Evolutionary conservation across 169 alveolate genomes (phyloP), one percentile per base, ranked within the genome.

Genomic region (Sarcocystis neurona): DNA sequence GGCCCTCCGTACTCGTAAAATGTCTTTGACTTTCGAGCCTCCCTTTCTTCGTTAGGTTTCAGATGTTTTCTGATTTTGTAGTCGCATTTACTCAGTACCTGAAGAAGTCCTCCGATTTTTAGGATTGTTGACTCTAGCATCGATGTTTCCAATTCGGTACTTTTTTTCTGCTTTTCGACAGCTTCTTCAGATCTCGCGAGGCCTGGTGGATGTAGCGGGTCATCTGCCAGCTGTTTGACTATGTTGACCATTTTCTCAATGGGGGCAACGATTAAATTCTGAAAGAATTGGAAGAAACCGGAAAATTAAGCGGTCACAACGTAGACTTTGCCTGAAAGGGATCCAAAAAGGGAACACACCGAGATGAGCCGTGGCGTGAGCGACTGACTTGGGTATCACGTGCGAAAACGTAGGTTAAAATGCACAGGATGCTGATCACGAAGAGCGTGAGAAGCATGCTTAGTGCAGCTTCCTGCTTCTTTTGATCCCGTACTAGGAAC

Each of bases 171-270:
- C 60, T 58, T 87, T 48, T 90, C 84, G 30, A 15, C 10, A 43
- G 18, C 32, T 27, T 79, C 70, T 78, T 39, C 96, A 74, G 92
- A 87, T 58, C 93, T 95, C 78, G 32, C 91, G 46, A 74, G 41
- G 34, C 43, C 47, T 30, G 84, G 86, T 30, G 41, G 60, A 41
- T 27, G 84, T 46, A 60, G 48, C 20, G 98, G 98, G 85, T 96
- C 95, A 39, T 93, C 93, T 0, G 97, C 87, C 0, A 96, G 95
- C 87, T 94, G 92, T 39, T 96, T 94, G 27, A 97, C 96, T 72
- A 95, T 96, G 41, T 82, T 70, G 47, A 96, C 95, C 98, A 97
- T 96, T 18, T 94, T 78, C 87, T 96, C 98, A 6, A 97, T 95
- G 4, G 98, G 98, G 0, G 91, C 94, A 0, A 97, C 84, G 6